Evolutionary conservation across 2,329 filamentous ascomycete genomes (phyloP), one percentile per base, ranked within the genome.

Genomic region (Zopfia rhizophila): DNA sequence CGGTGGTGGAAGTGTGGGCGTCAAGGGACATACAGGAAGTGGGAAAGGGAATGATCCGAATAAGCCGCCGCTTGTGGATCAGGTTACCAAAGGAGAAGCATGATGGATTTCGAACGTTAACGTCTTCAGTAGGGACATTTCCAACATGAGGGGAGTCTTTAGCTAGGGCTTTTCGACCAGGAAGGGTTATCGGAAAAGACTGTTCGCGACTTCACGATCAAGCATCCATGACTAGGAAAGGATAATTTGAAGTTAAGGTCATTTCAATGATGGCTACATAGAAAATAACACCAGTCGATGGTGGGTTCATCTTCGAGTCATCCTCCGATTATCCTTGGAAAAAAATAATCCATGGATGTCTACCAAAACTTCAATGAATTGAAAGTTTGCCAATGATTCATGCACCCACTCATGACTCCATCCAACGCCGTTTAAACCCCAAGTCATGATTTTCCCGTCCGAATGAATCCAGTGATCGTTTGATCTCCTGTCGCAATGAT

Each of bases 1-100:
- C 11, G 70, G 69, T 22, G 69, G 66, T 38, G 68, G 68, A 12
- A 56, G 51, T 19, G 46, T 40, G 6, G 60, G 51, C 19, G 46
- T 56, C 21, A 29, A 31, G 4, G 48, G 45, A 17, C 27, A 42
- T 24, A 52, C 59, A 0, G 33, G 33, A 19, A 10, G 22, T 12
- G 55, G 52, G 17, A 58, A 63, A 32, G 61, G 56, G 41, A 27
- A 35, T 14, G 58, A 63, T 42, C 47, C 46, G 8, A 60, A 60
- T 38, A 63, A 63, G 54, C 44, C 48, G 4, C 32, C 55, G 12
- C 32, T 46, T 12, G 55, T 55, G n/a, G 54, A 63, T 33, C 36
- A 61, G 21, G 55, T 30, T n/a, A 53, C 56, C 22, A 61, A 62
- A 48, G 12, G 24, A 44, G 33, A 17, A 27, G 8, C 24, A 8